A percentile compares a stretch with the other conserved stretches of the same genome.
Evolutionary conservation across 208 protist species (phyloP).

Genomic region (Leishmania turanica): DNA sequence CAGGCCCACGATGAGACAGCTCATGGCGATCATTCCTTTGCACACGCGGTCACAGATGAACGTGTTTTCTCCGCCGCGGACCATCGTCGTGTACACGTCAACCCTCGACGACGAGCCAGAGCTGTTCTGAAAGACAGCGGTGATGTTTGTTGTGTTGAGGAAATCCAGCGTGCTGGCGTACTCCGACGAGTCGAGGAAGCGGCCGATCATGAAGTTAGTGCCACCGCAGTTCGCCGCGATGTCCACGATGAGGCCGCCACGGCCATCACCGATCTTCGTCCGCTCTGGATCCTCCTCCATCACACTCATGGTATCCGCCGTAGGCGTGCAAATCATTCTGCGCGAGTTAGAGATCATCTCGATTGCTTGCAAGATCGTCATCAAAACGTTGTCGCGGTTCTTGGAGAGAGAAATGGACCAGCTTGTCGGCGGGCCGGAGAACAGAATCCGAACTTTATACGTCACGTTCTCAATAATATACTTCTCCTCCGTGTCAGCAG

Average conservation of each 20-base stretch:
- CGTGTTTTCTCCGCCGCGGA: neutral
- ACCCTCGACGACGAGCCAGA: constrained; percentile 6
- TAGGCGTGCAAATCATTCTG: constrained; percentile 3
- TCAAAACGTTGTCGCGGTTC: neutral
- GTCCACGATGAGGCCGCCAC: constrained; percentile 12
- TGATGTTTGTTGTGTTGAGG: constrained; percentile 12
- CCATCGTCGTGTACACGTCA: constrained; percentile 4
- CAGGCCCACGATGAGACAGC: neutral
- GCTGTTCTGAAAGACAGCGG: neutral
- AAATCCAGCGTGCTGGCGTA: constrained; percentile 13
- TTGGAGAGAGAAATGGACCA: neutral
- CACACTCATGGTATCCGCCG: neutral
- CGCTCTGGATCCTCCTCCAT: neutral
- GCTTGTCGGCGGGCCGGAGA: constrained; percentile 6
- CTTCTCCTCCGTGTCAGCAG: neutral
- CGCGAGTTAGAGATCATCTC: constrained; percentile 5
- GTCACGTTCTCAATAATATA: neutral
- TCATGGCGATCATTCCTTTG: constrained; percentile 21
- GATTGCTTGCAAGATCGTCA: neutral
- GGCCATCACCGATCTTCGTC: constrained; percentile 18
- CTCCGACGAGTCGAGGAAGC: constrained; percentile 19
- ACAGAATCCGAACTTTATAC: constrained; percentile 10
- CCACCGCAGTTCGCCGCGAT: neutral
- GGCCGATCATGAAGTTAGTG: constrained; percentile 15
- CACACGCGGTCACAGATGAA: constrained; percentile 10